Evolutionary conservation across 495 filamentous ascomycete species (phyloP).

Genomic region (Aspergillus cavernicola): DNA sequence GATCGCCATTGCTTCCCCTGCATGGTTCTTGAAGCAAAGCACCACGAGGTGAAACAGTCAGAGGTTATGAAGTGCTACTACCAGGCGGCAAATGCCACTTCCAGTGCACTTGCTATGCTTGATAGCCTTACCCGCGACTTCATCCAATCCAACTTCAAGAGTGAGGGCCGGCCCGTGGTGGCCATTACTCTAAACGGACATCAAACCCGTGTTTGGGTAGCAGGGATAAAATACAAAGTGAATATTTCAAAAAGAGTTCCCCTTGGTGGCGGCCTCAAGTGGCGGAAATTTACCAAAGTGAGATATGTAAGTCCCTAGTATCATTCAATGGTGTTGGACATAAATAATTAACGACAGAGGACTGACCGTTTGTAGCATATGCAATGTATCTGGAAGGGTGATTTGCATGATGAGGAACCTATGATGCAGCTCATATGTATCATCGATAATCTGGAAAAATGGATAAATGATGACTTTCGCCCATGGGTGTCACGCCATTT

Average conservation of each 20-base stretch:
- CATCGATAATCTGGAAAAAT: conserved; percentile 4
- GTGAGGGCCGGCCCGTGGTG: neutral
- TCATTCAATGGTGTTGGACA: neutral
- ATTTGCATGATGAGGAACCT: neutral
- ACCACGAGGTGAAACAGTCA: neutral
- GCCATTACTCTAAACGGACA: conserved; percentile 5
- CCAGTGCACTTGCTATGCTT: conserved; percentile 1
- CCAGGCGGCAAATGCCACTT: conserved; percentile 2
- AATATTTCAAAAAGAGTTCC: neutral
- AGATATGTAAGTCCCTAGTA: conserved; percentile 3
- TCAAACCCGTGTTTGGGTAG: conserved; percentile 3
- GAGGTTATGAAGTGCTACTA: neutral
- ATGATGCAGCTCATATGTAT: conserved; percentile 3
- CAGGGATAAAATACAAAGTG: neutral
- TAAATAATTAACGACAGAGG: neutral
- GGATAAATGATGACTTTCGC: conserved; percentile 1
- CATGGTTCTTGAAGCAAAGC: conserved; percentile 1
- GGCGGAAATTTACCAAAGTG: neutral
- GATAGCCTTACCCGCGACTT: neutral
- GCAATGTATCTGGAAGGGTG: conserved; percentile 11
- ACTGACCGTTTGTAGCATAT: neutral
- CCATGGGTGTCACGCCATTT: conserved; percentile 1
- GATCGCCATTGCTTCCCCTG: conserved; percentile 1
- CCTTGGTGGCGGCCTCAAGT: neutral
- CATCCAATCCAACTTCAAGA: neutral